These are phyloP conservation scores for Debaryomycetaceae sp. DNA, from an alignment of 1,139 yeast species.

Conservation along the genomic window DNA sequence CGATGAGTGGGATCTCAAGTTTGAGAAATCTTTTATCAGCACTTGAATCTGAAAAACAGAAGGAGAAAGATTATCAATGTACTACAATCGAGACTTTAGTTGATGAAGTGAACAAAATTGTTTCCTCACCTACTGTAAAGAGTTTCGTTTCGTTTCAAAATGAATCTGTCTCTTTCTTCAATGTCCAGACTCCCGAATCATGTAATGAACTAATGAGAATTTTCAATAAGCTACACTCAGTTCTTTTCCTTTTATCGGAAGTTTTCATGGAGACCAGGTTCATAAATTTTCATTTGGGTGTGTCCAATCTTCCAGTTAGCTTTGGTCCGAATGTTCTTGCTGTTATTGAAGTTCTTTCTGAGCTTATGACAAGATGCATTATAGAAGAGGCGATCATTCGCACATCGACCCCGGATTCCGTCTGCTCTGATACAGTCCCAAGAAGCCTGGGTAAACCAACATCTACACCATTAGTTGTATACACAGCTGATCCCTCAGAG, in stretches of 20 bases:
- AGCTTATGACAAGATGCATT: constrained; percentile 46
- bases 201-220: constrained; percentile 32
- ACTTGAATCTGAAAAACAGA: constrained; percentile 51
- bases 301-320: constrained; percentile 26
- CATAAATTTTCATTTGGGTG: constrained; percentile 42
- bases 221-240: constrained; percentile 31
- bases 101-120: constrained; percentile 7
- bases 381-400: constrained; percentile 57
- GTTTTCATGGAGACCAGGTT: constrained; percentile 52
- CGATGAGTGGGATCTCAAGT: constrained; percentile 53
- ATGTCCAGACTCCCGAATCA: constrained; percentile 18
- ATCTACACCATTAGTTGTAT: constrained; percentile 34
- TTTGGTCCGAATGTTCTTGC: constrained; percentile 33
- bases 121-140: constrained; percentile 10
- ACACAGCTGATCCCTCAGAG: constrained; percentile 25
- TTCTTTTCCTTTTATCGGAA: constrained; percentile 48
- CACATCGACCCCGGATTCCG: constrained; percentile 42
- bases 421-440: constrained; percentile 43
- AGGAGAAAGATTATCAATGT: constrained; percentile 45
- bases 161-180: constrained; percentile 19
- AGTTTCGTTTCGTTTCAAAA: constrained; percentile 15
- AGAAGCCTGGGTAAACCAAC: constrained; percentile 22
- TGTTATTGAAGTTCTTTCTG: constrained; percentile 32
- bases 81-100: constrained; percentile 14
- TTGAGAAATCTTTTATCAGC: constrained; percentile 51